Conservation (phyloP, 495 filamentous ascomycete species). For the Podospora tetraspora region DNA sequence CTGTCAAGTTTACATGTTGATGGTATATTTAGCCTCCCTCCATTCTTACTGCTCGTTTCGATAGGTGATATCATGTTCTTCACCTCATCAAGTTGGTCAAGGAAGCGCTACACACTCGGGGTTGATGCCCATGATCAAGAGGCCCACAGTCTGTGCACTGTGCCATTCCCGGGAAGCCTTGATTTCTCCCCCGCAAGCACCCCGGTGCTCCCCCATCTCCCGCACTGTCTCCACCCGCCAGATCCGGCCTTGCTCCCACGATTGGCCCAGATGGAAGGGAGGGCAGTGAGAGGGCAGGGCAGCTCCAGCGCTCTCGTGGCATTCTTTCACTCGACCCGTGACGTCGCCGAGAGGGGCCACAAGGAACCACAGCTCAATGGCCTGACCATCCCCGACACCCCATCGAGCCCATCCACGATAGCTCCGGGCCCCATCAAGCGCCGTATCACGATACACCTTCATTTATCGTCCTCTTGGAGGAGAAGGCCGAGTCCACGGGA, state of each 20-base stretch:
- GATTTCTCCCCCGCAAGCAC: neutral
- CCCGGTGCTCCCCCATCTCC: neutral
- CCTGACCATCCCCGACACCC: neutral
- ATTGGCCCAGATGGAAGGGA: neutral
- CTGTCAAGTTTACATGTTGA: too few relatives aligned
- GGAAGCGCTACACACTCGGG: neutral
- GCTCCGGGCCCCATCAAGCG: neutral
- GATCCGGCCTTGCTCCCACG: neutral
- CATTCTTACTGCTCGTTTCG: too few relatives aligned
- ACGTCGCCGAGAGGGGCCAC: slow-evolving; percentile 8
- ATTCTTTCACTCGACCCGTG: slow-evolving; percentile 27
- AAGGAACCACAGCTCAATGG: neutral
- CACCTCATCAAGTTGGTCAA: neutral
- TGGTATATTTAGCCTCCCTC: too few relatives aligned
- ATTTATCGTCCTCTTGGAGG: slow-evolving; percentile 3
- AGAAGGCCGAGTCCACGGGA: slow-evolving; percentile 7
- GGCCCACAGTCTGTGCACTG: neutral
- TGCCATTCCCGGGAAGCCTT: neutral
- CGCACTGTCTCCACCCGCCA: neutral
- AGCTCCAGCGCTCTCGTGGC: slow-evolving; percentile 28
- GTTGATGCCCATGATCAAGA: neutral
- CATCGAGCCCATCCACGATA: neutral
- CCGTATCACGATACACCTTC: slow-evolving; percentile 1
- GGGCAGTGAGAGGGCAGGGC: neutral
- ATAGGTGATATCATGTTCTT: too few relatives aligned